These are phyloP conservation scores for Ceratocystis lukuohia DNA, from an alignment of 2,329 filamentous ascomycete species.

Conservation along the genomic window DNA sequence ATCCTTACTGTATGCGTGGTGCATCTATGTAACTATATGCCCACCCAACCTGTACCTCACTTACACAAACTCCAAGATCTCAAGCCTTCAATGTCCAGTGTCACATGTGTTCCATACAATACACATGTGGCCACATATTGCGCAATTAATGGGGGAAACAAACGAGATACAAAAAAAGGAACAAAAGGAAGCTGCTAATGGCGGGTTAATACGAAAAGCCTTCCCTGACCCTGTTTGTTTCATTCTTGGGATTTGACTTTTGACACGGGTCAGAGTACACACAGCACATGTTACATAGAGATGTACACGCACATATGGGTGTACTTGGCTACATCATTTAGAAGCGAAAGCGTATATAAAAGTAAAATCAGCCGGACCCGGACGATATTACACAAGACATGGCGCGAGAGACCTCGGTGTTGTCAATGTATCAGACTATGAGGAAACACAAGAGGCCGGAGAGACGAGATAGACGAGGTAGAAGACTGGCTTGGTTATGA, in stretches of 20 bases:
- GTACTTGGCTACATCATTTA: too few species aligned
- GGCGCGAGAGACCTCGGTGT: too few species aligned
- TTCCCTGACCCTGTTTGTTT: constrained; percentile 1
- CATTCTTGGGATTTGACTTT: background rate
- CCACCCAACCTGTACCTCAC: background rate
- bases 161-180: background rate
- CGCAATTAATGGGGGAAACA: background rate
- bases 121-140: background rate
- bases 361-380: too few species aligned
- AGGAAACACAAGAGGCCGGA: too few species aligned
- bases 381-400: too few species aligned
- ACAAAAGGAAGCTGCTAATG: background rate
- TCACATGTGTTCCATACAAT: background rate
- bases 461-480: too few species aligned
- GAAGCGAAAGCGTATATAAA: too few species aligned
- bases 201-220: background rate
- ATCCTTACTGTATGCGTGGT: too few species aligned
- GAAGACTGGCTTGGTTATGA: too few species aligned
- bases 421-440: too few species aligned
- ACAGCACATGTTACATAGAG: background rate
- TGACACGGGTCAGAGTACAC: background rate
- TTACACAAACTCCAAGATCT: background rate
- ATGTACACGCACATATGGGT: too few species aligned
- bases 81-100: background rate
- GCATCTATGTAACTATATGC: background rate